Conservation (phyloP, 345 rosid genomes). For the Kandelia obovata region DNA sequence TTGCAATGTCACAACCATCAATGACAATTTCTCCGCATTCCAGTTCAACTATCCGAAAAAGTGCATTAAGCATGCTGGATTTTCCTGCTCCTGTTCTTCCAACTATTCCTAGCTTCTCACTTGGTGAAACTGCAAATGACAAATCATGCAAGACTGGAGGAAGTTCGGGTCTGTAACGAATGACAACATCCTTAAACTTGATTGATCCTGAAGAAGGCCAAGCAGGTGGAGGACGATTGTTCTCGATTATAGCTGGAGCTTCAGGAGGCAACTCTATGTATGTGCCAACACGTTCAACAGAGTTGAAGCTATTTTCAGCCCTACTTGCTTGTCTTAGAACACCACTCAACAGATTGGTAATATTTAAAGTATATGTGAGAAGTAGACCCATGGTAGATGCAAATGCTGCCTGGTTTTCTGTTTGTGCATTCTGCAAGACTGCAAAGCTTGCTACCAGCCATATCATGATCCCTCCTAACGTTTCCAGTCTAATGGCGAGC, state of each 20-base stretch:
- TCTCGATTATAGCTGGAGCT: conserved; percentile 72
- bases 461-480: conserved; percentile 96
- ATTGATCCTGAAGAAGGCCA: conserved; percentile 98
- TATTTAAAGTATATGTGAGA: conserved; percentile 86
- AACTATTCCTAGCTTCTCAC: conserved; percentile 92
- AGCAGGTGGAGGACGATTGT: conserved; percentile 88
- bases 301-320: conserved; percentile 94
- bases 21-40: conserved; percentile 86
- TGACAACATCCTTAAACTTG: conserved; percentile 78
- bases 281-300: conserved; percentile 88
- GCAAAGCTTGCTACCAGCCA: conserved; percentile 55
- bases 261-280: conserved; percentile 88
- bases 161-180: conserved; percentile 90
- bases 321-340: conserved; percentile 95
- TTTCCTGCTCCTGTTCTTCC: conserved; percentile 99
- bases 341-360: conserved; percentile 69
- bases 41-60: conserved; percentile 86
- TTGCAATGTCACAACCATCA: conserved; percentile 75
- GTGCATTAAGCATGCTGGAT: conserved; percentile 93
- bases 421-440: conserved; percentile 27
- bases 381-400: conserved; percentile 72
- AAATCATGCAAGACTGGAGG: conserved; percentile 90
- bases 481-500: conserved; percentile 87
- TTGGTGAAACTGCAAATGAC: conserved; percentile 70
- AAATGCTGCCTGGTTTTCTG: conserved; percentile 26